Evolutionary conservation across 176 grass and related monocot genomes (phyloP).

Genomic region (Puccinellia tenuiflora): DNA sequence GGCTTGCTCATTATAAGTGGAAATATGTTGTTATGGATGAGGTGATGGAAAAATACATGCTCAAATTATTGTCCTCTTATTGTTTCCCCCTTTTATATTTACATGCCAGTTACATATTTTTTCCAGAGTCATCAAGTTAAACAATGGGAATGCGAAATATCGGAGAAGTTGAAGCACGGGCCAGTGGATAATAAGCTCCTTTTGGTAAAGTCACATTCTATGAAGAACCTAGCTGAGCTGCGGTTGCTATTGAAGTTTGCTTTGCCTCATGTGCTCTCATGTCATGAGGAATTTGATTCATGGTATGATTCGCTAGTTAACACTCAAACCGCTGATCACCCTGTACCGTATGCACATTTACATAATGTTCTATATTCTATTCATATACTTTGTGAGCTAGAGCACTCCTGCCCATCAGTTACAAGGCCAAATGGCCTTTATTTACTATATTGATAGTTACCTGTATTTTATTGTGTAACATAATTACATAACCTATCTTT

Average conservation of each 20-base stretch:
- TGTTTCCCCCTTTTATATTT: background rate
- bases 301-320: background rate
- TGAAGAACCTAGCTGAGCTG: background rate
- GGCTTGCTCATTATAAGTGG: slow-evolving; percentile 68
- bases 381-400: background rate
- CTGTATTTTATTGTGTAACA: background rate
- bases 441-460: background rate
- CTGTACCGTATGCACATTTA: background rate
- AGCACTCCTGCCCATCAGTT: background rate
- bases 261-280: background rate
- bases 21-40: slow-evolving; percentile 88
- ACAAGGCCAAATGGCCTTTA: background rate
- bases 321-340: background rate
- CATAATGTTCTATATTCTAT: background rate
- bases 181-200: background rate
- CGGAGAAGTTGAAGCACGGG: background rate
- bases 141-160: background rate
- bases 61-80: background rate
- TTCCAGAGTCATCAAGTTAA: background rate
- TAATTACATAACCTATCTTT: background rate
- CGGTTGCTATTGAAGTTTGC: background rate
- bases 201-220: background rate
- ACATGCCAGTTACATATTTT: background rate
- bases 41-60: slow-evolving; percentile 35
- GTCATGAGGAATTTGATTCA: background rate